Evolutionary conservation across 352 stramenopile genomes (phyloP), one percentile per base, ranked within the genome.

Genomic region (Globisporangium nagaii): DNA sequence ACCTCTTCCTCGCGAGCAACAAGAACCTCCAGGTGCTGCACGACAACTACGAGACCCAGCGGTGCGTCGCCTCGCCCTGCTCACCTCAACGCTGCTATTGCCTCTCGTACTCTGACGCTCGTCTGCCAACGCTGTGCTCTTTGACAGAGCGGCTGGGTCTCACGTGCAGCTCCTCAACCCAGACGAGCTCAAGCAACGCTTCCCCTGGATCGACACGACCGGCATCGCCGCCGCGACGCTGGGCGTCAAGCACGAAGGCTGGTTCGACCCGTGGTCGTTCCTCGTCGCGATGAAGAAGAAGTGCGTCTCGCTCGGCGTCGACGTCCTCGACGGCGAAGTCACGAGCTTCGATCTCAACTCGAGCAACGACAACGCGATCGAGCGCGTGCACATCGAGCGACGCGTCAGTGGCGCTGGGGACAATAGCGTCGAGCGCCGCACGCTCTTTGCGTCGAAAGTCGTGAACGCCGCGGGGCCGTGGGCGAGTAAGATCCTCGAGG

Each of bases 191-290:
- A 68, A 71, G 47, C 62, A 68, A 32, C 76, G 73, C 24, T 94
- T 90, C 46, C 81, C 84, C 41, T 94, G 84, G 84, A 79, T 94
- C 12, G 83, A 73, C 39, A 81, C 75, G 24, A 68, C 82, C 4
- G 84, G 73, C 3, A 65, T 94, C 4, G 64, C 73, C 13, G 68
- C 71, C 30, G 84, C 70, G 7, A 74, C 82, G 13, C 58, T 94
- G 15, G 84, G 84, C 9, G 57, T 87, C 20, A 76, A 85, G 37
- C 56, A 91, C 44, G 77, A 92, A 40, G 84, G 84, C 19, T 94
- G 84, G 84, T 94, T 94, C 60, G 84, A 94, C 36, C 84, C 84
- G 4, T 94, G 84, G 84, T 79, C 79, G 4, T 91, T 77, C 58
- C 63, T 94, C 46, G 72, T 62, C 10, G 81, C 80, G 12, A 79